A percentile compares a stretch with the other conserved stretches of the same genome.
phyloP scores from a whole-genome alignment of 306 rosid genomes.

The Begonia fuchsioides region DNA sequence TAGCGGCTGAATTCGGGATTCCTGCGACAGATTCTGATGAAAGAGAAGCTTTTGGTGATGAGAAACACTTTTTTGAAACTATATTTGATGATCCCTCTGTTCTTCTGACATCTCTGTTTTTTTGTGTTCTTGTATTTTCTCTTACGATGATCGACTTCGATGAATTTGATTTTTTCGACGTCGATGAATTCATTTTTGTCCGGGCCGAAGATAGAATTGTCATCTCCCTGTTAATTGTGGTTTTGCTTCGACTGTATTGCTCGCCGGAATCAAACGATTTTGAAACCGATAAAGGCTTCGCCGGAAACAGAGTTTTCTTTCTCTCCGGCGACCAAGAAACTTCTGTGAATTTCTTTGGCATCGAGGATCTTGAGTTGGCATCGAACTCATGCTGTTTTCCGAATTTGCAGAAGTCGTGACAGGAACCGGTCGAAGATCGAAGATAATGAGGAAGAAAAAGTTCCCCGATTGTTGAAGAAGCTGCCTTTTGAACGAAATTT shows the following conservation, averaged over 20 bases:
- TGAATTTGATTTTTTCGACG: constrained; percentile 20
- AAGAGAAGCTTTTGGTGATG: constrained; percentile 15
- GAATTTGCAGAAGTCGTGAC: constrained; percentile 80
- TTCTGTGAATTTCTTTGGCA: constrained; percentile 17
- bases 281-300: constrained; percentile 19
- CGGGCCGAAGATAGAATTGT: constrained; percentile 19
- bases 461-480: constrained; percentile 18
- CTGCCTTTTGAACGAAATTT: constrained; percentile 33
- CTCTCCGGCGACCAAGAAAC: constrained; percentile 14
- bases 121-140: constrained; percentile 17
- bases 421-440: constrained; percentile 74
- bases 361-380: constrained; percentile 24
- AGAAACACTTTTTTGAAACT: constrained; percentile 24
- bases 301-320: constrained; percentile 7
- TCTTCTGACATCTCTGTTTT: constrained; percentile 22
- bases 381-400: constrained; percentile 35
- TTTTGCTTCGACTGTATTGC: constrained; percentile 12
- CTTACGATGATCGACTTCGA: constrained; percentile 19
- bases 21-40: constrained; percentile 28
- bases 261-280: constrained; percentile 9
- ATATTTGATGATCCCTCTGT: constrained; percentile 15
- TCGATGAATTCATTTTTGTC: constrained; percentile 14
- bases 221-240: constrained; percentile 13
- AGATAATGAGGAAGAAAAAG: constrained; percentile 44
- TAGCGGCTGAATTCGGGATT: constrained; percentile 18